Percentiles rank a stretch among this genome's conserved stretches.
These are phyloP conservation scores for Coemansia sp. DNA, from an alignment of 192 early-diverging fungal genomes.

Conservation along the genomic window DNA sequence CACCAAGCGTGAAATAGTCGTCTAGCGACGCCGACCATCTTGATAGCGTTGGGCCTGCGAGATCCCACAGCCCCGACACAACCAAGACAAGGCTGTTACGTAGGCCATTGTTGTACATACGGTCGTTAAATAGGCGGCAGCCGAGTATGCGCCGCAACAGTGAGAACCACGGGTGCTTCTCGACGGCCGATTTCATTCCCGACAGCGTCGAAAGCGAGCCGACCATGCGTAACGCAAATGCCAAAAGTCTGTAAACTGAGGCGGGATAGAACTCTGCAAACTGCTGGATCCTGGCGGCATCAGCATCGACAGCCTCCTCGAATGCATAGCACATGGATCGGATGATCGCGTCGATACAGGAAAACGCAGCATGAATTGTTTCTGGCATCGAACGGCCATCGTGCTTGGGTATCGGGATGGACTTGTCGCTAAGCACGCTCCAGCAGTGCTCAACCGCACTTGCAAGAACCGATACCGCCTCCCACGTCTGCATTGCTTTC, in stretches of 20 bases:
- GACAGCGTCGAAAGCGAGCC: background rate
- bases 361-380: constrained; percentile 4
- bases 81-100: constrained; percentile 17
- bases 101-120: constrained; percentile 13
- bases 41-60: constrained; percentile 39
- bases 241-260: constrained; percentile 19
- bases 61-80: constrained; percentile 28
- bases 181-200: background rate
- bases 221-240: constrained; percentile 11
- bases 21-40: constrained; percentile 42
- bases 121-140: constrained; percentile 35
- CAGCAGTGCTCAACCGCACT: constrained; percentile 20
- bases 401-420: no score
- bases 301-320: constrained; percentile 13
- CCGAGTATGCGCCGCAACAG: constrained; percentile 23
- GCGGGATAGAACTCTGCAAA: constrained; percentile 12
- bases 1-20: constrained; percentile 43
- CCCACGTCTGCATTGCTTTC: background rate
- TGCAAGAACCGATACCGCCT: background rate
- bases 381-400: background rate
- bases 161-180: constrained; percentile 26
- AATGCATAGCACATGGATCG: constrained; percentile 20
- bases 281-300: background rate
- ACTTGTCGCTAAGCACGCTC: background rate
- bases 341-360: constrained; percentile 5